Base-by-base conservation (phyloP, 805 yeast species). In the Ogataea thermomethanolica region DNA sequence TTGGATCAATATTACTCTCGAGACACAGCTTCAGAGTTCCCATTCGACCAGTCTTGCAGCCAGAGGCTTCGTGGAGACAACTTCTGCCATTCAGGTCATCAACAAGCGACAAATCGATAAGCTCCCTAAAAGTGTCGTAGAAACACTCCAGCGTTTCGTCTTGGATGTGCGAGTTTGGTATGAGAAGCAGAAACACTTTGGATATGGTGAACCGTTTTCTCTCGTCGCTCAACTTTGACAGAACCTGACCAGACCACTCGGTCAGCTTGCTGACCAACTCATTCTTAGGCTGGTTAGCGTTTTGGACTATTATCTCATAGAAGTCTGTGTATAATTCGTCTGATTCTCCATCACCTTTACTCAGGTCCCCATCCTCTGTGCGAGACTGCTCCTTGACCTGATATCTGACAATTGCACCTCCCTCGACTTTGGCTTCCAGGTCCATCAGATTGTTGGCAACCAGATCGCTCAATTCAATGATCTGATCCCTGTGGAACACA, bases 401-500 rank as follows among this genome's bases (percentile, higher is more conserved):
- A 43, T 55, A 61, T 26, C 62, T 45, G 7, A 60, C 54, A 31
- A 53, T 54, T 12, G 55, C 53, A 33, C 56, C 64, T 12, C 67
- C 67, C 32, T 65, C 81, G n/a, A 76, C 74, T 50, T 74, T 70
- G 1, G 84, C 82, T 59, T 88, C 95, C 25, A 87, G 65, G 52
- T 88, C 95, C 61, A 87, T 70, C 30, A 87, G 61, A 9, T 78
- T 73, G 46, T 70, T 77, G 1, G 82, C 80, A 17, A 80, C 81
- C 36, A 79, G 65, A 59, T 93, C 99, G 57, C 89, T 84, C 52
- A 93, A 70, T 49, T 79, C 81, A 32, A 93, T 83, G 37, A 91
- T 84, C 53, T 86, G 91, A 48, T 84, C 83, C 47, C 95, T 78
- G 56, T 93, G 95, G 66, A 93, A 93, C 9, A 91, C 95, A 0